A percentile compares a stretch with the other conserved stretches of the same genome.
Evolutionary conservation across 1,284 basidiomycete genomes (phyloP).

Genomic region (Trametes sp.): DNA sequence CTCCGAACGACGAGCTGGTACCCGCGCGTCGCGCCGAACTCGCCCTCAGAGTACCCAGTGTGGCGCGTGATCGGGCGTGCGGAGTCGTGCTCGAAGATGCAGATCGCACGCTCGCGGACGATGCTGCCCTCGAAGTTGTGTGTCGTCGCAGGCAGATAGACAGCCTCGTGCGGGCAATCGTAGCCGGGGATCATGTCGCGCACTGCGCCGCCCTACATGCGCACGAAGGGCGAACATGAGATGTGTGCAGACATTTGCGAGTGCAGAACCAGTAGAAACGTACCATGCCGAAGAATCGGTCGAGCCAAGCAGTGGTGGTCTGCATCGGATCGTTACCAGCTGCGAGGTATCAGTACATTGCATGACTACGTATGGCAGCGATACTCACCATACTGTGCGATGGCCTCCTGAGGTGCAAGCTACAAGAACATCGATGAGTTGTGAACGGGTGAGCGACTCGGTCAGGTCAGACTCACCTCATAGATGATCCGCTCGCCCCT

Average conservation of each 20-base stretch:
- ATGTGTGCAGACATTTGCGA: too few relatives aligned
- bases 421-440: slow-evolving; percentile 29
- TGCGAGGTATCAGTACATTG: slow-evolving; percentile 30
- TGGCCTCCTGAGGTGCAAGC: slow-evolving; percentile 65
- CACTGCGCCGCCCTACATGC: slow-evolving; percentile 48
- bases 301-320: slow-evolving; percentile 68
- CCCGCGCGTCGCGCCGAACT: slow-evolving; percentile 66
- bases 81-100: slow-evolving; percentile 69
- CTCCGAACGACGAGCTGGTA: slow-evolving; percentile 65
- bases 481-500: slow-evolving; percentile 69
- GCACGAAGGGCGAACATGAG: background rate
- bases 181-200: slow-evolving; percentile 67
- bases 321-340: slow-evolving; percentile 73
- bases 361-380: background rate
- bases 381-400: slow-evolving; percentile 67
- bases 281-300: slow-evolving; percentile 70
- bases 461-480: slow-evolving; percentile 48
- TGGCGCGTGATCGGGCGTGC: slow-evolving; percentile 67
- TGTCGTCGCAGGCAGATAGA: slow-evolving; percentile 64
- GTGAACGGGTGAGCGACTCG: background rate
- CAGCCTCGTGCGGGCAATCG: slow-evolving; percentile 70
- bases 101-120: slow-evolving; percentile 60
- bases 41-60: slow-evolving; percentile 56
- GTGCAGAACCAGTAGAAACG: background rate
- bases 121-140: slow-evolving; percentile 53